Percentiles rank a stretch among this genome's conserved stretches.
phyloP scores from a whole-genome alignment of 768 basidiomycete genomes.

The Leccinum longicurvipes region DNA sequence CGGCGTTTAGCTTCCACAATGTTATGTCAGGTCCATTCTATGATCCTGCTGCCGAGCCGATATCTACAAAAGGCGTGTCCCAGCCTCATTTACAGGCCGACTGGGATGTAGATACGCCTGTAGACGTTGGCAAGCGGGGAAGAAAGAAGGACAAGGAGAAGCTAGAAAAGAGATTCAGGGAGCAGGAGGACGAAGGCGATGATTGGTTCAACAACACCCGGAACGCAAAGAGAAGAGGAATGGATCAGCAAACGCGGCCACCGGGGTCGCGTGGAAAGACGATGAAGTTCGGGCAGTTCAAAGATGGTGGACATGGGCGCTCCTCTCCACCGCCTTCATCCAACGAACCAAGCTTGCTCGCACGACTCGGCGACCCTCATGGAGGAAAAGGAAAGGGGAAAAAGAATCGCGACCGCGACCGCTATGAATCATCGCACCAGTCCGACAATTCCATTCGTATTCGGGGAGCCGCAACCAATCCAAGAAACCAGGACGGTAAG shows the following conservation, averaged over 20 bases:
- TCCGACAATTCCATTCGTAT: conserved; percentile 20
- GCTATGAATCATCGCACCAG: conserved; percentile 2
- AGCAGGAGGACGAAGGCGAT: conserved; percentile 53
- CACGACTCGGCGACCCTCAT: conserved; percentile 26
- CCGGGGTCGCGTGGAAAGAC: conserved; percentile 27
- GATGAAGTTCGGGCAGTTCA: conserved; percentile 37
- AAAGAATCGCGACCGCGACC: conserved; percentile 6
- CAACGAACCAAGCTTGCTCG: conserved; percentile 32
- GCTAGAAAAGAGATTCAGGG: conserved; percentile 49
- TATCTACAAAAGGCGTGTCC: conserved; percentile 32
- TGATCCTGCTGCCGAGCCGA: conserved; percentile 37
- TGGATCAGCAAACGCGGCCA: conserved; percentile 11
- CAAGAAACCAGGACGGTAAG: conserved; percentile 11
- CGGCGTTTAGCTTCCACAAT: conserved; percentile 67
- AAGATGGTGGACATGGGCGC: conserved; percentile 25
- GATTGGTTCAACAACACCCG: conserved; percentile 62
- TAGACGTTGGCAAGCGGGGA: conserved; percentile 64
- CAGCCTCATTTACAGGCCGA: conserved; percentile 36
- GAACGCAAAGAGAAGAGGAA: conserved; percentile 30
- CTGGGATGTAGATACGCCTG: conserved; percentile 46
- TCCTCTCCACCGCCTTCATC: conserved; percentile 15
- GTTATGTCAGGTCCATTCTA: conserved; percentile 65
- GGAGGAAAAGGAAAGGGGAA: conserved; percentile 5
- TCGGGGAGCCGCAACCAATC: conserved; percentile 30
- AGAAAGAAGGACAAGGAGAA: conserved; percentile 57